These are phyloP conservation scores for Lentinula detonsa DNA, from an alignment of 768 basidiomycete species.

Conservation along the genomic window DNA sequence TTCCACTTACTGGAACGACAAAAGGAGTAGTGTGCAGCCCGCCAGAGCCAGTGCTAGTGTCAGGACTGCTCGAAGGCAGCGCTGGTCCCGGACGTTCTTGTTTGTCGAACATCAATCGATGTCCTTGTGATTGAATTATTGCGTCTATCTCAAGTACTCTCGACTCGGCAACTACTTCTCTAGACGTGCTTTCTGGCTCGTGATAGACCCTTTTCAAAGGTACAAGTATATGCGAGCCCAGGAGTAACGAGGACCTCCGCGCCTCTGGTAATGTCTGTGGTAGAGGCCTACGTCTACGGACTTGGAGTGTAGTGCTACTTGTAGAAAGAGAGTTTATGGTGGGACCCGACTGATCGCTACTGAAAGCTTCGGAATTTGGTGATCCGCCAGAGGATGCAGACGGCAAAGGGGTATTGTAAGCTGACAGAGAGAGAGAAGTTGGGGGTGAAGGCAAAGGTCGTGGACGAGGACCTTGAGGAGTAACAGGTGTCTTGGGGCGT, in stretches of 20 bases:
- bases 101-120: neutral
- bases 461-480: slow-evolving; percentile 1
- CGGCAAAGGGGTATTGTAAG: neutral
- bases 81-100: neutral
- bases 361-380: neutral
- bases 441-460: neutral
- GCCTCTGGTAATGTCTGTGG: neutral
- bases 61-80: neutral
- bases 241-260: neutral
- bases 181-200: too few species aligned
- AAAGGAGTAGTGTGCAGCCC: too few species aligned
- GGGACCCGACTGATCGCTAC: neutral
- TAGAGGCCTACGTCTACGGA: neutral
- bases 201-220: neutral
- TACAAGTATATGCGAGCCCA: neutral
- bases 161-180: neutral
- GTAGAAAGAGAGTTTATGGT: neutral
- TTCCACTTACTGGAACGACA: neutral
- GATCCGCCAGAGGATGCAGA: neutral
- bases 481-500: neutral
- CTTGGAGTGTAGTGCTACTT: neutral
- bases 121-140: neutral
- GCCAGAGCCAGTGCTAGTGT: neutral
- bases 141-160: neutral
- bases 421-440: neutral